A percentile compares a stretch with the other conserved stretches of the same genome.
Conservation (phyloP, 176 grass and related monocot species). For the Cenchrus americanus region DNA sequence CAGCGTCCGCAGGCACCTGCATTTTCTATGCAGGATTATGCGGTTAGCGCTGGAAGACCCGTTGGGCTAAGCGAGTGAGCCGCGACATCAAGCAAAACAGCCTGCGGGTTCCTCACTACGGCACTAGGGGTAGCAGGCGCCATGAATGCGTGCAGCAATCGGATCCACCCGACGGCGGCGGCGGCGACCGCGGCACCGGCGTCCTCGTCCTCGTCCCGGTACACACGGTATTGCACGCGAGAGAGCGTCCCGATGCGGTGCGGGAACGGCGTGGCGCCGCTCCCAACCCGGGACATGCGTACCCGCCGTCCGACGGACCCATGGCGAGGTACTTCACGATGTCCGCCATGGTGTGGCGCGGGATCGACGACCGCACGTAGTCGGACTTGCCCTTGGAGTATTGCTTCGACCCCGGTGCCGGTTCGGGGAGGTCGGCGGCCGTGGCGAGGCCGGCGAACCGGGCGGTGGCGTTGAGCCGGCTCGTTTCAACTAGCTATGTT, state of each 20-base stretch:
- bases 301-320: constrained; percentile 11
- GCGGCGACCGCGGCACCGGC: no score
- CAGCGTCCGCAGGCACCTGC: no score
- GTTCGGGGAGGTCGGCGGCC: constrained; percentile 31
- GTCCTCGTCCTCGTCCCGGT: constrained; percentile 37
- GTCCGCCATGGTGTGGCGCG: neutral
- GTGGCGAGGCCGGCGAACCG: constrained; percentile 34
- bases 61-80: no score
- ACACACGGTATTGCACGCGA: constrained; percentile 57
- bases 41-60: no score
- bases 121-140: neutral
- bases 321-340: constrained; percentile 36
- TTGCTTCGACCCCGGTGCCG: neutral
- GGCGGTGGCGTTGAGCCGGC: constrained; percentile 63
- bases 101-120: no score
- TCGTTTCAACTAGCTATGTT: constrained; percentile 42
- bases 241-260: constrained; percentile 58
- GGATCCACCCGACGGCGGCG: constrained; percentile 49
- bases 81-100: no score
- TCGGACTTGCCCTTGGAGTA: constrained; percentile 76
- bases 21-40: no score
- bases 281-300: constrained; percentile 44
- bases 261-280: constrained; percentile 46
- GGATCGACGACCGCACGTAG: constrained; percentile 50
- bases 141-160: constrained; percentile 54